Evolutionary conservation across 163 green algal species (phyloP).

Genomic region (Scenedesmus sp.): DNA sequence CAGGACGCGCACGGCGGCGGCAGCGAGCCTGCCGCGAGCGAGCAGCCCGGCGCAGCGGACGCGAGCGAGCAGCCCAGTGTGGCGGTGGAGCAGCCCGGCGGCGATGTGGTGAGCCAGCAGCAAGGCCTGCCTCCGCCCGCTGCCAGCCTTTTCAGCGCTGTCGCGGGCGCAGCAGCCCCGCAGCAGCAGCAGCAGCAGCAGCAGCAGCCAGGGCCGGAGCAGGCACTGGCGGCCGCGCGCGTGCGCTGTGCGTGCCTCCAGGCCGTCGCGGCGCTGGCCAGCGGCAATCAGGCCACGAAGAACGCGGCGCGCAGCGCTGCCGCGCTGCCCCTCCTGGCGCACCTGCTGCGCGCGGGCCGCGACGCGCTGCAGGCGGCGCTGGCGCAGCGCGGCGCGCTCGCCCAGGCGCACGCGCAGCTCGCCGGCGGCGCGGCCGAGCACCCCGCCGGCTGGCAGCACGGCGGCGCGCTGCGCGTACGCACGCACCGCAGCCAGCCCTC

Average conservation of each 20-base stretch:
- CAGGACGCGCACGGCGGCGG: too few relatives aligned
- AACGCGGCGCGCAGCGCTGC: constrained; percentile 53
- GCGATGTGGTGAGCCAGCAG: too few relatives aligned
- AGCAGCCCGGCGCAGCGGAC: too few relatives aligned
- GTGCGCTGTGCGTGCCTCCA: constrained; percentile 16
- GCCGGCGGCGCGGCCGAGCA: neutral
- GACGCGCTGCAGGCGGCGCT: neutral
- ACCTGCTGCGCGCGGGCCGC: neutral
- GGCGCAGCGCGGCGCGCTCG: too few relatives aligned
- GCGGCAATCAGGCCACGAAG: constrained; percentile 59
- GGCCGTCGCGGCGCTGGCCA: constrained; percentile 1
- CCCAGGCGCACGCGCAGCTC: too few relatives aligned
- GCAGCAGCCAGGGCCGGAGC: neutral
- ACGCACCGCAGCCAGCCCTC: neutral
- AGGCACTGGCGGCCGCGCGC: neutral
- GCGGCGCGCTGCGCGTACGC: neutral
- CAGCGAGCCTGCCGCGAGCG: too few relatives aligned
- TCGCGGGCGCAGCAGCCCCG: too few relatives aligned
- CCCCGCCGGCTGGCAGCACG: neutral
- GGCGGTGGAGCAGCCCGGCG: too few relatives aligned
- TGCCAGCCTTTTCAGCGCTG: too few relatives aligned
- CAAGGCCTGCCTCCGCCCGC: too few relatives aligned
- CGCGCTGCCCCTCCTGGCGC: constrained; percentile 35
- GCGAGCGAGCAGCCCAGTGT: too few relatives aligned
- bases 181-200: neutral